Evolutionary conservation across 1,284 basidiomycete species (phyloP).

Genomic region (Malassezia furfur): DNA sequence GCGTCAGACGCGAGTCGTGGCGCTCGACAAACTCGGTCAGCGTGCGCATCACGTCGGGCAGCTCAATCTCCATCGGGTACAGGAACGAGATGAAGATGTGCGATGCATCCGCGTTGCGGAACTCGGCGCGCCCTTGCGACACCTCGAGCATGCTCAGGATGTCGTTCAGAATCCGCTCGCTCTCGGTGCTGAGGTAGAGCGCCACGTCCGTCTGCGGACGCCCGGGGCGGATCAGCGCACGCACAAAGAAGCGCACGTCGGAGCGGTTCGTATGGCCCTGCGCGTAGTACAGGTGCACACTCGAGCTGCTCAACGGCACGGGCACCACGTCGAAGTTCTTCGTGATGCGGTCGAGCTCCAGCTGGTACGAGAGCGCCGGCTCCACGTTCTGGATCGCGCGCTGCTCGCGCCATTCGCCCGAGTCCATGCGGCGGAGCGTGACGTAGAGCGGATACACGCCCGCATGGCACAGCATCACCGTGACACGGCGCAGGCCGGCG

Average conservation of each 20-base stretch:
- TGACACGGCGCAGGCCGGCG: conserved; percentile 81
- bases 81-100: conserved; percentile 75
- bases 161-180: conserved; percentile 87
- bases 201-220: conserved; percentile 83
- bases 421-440: conserved; percentile 64
- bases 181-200: conserved; percentile 95
- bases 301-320: conserved; percentile 64
- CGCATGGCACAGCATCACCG: conserved; percentile 80
- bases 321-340: conserved; percentile 87
- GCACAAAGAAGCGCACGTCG: conserved; percentile 77
- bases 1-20: conserved; percentile 85
- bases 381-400: conserved; percentile 96
- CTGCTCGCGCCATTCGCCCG: conserved; percentile 80
- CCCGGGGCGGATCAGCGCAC: conserved; percentile 88
- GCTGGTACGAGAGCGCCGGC: conserved; percentile 93
- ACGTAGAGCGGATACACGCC: conserved; percentile 90
- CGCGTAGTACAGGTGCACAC: conserved; percentile 68
- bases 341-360: conserved; percentile 88
- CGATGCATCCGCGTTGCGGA: conserved; percentile 43
- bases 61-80: conserved; percentile 86
- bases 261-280: conserved; percentile 90
- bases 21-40: conserved; percentile 95
- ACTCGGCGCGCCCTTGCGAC: conserved; percentile 42
- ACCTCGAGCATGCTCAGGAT: conserved; percentile 84
- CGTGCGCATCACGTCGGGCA: conserved; percentile 89